Percentiles rank a stretch among this genome's conserved stretches.
These are phyloP conservation scores for Xylaria castorea DNA, from an alignment of 495 filamentous ascomycete genomes.

Conservation along the genomic window DNA sequence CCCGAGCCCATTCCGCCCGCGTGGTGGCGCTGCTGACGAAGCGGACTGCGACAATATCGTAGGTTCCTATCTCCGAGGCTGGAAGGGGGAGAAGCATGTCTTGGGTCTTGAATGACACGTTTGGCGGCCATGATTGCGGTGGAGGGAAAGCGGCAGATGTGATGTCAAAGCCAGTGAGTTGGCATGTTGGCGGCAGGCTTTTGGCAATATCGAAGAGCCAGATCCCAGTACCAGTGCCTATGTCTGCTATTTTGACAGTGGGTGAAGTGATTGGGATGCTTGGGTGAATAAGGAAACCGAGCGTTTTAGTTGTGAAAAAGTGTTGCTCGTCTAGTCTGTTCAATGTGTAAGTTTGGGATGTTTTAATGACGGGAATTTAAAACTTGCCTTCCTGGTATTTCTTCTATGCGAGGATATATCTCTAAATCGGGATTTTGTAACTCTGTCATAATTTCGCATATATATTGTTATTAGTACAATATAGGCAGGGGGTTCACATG, in stretches of 20 bases:
- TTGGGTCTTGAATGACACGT: background rate
- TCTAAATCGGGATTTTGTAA: conserved; percentile 2
- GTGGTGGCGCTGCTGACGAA: background rate
- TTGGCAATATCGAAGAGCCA: conserved; percentile 2
- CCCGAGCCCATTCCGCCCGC: background rate
- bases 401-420: background rate
- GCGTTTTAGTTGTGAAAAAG: background rate
- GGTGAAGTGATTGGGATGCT: background rate
- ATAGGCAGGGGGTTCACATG: background rate
- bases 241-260: background rate
- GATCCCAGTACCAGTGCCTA: background rate
- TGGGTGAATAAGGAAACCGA: background rate
- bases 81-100: background rate
- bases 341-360: background rate
- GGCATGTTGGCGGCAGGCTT: background rate
- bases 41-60: conserved; percentile 1
- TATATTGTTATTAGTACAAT: background rate
- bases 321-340: conserved; percentile 6
- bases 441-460: background rate
- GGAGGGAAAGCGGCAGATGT: conserved; percentile 8
- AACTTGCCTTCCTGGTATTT: conserved; percentile 1
- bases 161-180: conserved; percentile 2
- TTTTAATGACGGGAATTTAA: background rate
- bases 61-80: background rate
- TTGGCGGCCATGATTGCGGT: background rate